phyloP scores from a whole-genome alignment of 805 yeast species.

The Candida awuae region DNA sequence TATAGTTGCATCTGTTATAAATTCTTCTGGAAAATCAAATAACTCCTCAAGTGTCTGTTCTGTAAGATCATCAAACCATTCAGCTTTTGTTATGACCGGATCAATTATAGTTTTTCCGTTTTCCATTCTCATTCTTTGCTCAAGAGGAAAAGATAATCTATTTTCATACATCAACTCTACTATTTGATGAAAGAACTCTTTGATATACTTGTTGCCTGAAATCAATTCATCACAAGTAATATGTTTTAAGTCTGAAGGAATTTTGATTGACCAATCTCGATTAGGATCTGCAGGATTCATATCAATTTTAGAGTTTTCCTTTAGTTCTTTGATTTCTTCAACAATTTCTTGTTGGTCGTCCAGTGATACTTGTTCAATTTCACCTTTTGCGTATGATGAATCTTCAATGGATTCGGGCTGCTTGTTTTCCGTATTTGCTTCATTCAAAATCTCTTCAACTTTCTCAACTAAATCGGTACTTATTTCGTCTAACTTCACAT shows the following conservation, averaged over 20 bases:
- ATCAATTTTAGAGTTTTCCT: background rate
- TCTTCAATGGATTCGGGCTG: background rate
- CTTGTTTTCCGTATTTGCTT: background rate
- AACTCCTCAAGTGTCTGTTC: constrained; percentile 6
- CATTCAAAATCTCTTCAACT: background rate
- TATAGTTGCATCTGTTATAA: constrained; percentile 35
- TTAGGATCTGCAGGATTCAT: background rate
- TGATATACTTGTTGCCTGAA: background rate
- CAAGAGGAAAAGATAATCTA: background rate
- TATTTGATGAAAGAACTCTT: background rate
- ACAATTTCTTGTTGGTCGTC: background rate
- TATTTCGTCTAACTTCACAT: background rate
- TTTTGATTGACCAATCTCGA: background rate
- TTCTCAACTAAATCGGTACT: no score
- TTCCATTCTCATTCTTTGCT: background rate
- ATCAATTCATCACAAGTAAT: background rate
- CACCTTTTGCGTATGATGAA: background rate
- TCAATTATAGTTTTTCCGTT: constrained; percentile 12
- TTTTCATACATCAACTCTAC: background rate
- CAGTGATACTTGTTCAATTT: background rate
- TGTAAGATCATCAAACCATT: constrained; percentile 7
- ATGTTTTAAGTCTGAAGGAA: background rate
- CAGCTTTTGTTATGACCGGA: constrained; percentile 10
- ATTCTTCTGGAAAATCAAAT: constrained; percentile 28
- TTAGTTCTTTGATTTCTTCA: background rate